Percentiles rank a stretch among this genome's conserved stretches.
phyloP scores from a whole-genome alignment of 345 rosid species.

The Firmiana major region DNA sequence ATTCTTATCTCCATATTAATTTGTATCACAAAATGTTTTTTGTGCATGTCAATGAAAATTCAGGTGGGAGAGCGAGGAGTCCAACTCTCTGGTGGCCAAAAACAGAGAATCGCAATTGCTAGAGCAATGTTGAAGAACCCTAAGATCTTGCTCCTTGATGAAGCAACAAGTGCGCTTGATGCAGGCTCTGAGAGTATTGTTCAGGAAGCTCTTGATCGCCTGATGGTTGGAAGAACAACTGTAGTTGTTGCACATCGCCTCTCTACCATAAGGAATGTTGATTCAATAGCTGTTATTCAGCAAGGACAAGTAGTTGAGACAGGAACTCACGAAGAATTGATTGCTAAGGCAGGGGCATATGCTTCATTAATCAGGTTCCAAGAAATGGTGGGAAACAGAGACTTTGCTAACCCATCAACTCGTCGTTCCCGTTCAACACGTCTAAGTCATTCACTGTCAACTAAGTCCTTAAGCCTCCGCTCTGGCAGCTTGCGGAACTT shows the following conservation, averaged over 20 bases:
- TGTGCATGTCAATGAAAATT: constrained; percentile 1
- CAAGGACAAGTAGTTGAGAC: constrained; percentile 98
- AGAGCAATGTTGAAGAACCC: constrained; percentile 97
- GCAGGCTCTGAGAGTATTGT: constrained; percentile 98
- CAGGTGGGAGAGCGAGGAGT: constrained; percentile 98
- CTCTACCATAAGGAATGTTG: constrained; percentile 90
- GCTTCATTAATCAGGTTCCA: constrained; percentile 92
- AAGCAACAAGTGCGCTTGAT: constrained; percentile 99
- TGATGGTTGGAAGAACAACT: constrained; percentile 97
- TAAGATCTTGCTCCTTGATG: constrained; percentile 90
- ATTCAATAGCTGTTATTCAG: constrained; percentile 90
- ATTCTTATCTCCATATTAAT: neutral
- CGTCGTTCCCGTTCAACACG: constrained; percentile 82
- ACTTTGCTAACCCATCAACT: constrained; percentile 85
- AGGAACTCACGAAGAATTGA: constrained; percentile 87
- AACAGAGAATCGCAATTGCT: constrained; percentile 98
- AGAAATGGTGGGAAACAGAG: constrained; percentile 86
- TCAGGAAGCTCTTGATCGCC: constrained; percentile 96
- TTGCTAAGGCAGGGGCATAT: constrained; percentile 79
- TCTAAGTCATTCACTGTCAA: constrained; percentile 83
- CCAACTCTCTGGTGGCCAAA: constrained; percentile 97
- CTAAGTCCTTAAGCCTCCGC: constrained; percentile 88
- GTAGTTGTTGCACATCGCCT: constrained; percentile 98
- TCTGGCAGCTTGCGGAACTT: constrained; percentile 94
- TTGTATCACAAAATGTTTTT: neutral